Conservation (phyloP, 1,139 yeast species). For the Suhomyces yuchorum region DNA sequence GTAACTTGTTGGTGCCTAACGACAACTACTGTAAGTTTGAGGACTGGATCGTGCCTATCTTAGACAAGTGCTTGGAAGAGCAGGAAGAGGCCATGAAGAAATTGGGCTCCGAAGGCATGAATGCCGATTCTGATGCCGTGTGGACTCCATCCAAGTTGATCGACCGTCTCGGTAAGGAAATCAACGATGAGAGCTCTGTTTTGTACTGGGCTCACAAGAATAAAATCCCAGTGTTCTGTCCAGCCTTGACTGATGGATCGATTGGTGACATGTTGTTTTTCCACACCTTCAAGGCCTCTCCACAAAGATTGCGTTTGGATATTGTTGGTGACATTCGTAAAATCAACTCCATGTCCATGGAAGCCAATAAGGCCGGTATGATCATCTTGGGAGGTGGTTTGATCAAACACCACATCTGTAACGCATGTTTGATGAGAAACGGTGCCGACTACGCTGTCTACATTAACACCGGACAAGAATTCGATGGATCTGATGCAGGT, state of each 20-base stretch:
- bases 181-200: slow-evolving; percentile 90
- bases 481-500: slow-evolving; percentile 98
- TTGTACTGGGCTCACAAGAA: slow-evolving; percentile 98
- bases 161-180: slow-evolving; percentile 92
- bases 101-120: slow-evolving; percentile 60
- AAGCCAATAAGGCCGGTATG: slow-evolving; percentile 96
- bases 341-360: slow-evolving; percentile 93
- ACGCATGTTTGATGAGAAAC: slow-evolving; percentile 97
- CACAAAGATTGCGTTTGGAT: slow-evolving; percentile 84
- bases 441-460: slow-evolving; percentile 98
- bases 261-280: slow-evolving; percentile 98
- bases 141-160: slow-evolving; percentile 96
- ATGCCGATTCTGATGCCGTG: slow-evolving; percentile 47
- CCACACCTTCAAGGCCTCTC: slow-evolving; percentile 95
- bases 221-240: slow-evolving; percentile 93
- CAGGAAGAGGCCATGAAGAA: slow-evolving; percentile 69
- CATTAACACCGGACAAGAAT: slow-evolving; percentile 97
- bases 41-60: slow-evolving; percentile 96
- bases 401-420: slow-evolving; percentile 94
- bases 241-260: slow-evolving; percentile 96
- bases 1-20: slow-evolving; percentile 93
- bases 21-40: slow-evolving; percentile 97
- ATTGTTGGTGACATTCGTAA: slow-evolving; percentile 90
- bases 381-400: slow-evolving; percentile 94
- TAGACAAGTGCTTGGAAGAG: slow-evolving; percentile 84